Conservation (phyloP, 139 green algal species). For the Chlamydomonas eustigma region DNA sequence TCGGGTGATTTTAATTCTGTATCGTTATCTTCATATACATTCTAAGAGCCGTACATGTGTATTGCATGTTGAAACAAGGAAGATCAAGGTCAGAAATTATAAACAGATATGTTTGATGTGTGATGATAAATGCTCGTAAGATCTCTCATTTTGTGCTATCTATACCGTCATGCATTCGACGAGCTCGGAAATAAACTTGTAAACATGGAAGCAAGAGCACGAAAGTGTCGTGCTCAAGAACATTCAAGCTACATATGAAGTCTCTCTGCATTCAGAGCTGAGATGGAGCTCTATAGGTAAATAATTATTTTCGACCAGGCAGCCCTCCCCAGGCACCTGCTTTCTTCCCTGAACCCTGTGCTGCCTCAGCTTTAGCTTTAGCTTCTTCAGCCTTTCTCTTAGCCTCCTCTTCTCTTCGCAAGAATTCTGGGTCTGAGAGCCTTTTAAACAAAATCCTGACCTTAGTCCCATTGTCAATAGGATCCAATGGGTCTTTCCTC, state of each 20-base stretch:
- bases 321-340: constrained; percentile 67
- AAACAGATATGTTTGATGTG: neutral
- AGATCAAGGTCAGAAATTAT: no score
- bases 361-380: constrained; percentile 15
- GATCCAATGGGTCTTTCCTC: constrained; percentile 88
- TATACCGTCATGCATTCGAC: neutral
- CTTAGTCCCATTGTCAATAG: constrained; percentile 86
- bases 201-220: neutral
- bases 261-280: neutral
- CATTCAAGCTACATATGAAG: no score
- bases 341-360: constrained; percentile 61
- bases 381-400: constrained; percentile 28
- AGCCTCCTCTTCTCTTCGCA: constrained; percentile 38
- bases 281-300: neutral
- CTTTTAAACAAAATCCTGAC: constrained; percentile 69
- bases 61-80: no score
- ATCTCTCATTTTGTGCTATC: no score
- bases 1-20: neutral
- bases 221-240: neutral
- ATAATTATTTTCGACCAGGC: constrained; percentile 13
- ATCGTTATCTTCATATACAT: no score
- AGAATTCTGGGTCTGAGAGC: constrained; percentile 58
- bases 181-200: neutral
- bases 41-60: no score
- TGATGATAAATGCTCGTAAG: neutral